phyloP scores from a whole-genome alignment of 805 yeast species.

The Saccharomycopsis javanensis region DNA sequence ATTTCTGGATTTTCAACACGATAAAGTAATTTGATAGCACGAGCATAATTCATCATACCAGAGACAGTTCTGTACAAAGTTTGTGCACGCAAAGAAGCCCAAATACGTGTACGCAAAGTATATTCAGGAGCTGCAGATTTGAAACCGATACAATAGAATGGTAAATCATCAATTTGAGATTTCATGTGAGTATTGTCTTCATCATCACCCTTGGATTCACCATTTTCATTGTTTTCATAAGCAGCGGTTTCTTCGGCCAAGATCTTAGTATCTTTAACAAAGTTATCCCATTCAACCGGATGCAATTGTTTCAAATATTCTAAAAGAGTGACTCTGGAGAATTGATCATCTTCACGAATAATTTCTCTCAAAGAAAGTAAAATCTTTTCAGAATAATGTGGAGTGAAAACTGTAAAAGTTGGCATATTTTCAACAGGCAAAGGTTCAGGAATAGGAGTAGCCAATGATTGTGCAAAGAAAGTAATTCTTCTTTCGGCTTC shows the following conservation, averaged over 20 bases:
- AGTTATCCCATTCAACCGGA: constrained; percentile 71
- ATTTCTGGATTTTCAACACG: constrained; percentile 55
- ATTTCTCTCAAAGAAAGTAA: constrained; percentile 88
- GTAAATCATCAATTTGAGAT: constrained; percentile 45
- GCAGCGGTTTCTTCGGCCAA: constrained; percentile 45
- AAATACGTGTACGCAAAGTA: constrained; percentile 63
- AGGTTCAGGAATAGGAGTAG: constrained; percentile 98
- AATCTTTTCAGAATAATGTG: constrained; percentile 94
- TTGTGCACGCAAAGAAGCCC: constrained; percentile 82
- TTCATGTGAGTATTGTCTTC: constrained; percentile 36
- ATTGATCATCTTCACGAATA: constrained; percentile 94
- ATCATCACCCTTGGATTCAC: constrained; percentile 23
- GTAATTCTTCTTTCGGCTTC: constrained; percentile 99
- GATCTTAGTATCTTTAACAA: constrained; percentile 66
- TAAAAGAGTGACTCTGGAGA: constrained; percentile 60
- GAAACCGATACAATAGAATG: constrained; percentile 65
- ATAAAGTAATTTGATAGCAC: constrained; percentile 61
- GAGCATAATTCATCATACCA: constrained; percentile 72
- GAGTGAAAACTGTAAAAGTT: constrained; percentile 91
- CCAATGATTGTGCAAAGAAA: constrained; percentile 97
- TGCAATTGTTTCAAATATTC: constrained; percentile 70
- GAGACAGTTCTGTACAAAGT: constrained; percentile 75
- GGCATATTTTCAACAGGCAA: constrained; percentile 99
- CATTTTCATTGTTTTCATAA: constrained; percentile 16
- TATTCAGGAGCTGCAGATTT: constrained; percentile 54